These are phyloP conservation scores for Lasiodiplodia sp. DNA, from an alignment of 2,329 filamentous ascomycete species.

Conservation along the genomic window DNA sequence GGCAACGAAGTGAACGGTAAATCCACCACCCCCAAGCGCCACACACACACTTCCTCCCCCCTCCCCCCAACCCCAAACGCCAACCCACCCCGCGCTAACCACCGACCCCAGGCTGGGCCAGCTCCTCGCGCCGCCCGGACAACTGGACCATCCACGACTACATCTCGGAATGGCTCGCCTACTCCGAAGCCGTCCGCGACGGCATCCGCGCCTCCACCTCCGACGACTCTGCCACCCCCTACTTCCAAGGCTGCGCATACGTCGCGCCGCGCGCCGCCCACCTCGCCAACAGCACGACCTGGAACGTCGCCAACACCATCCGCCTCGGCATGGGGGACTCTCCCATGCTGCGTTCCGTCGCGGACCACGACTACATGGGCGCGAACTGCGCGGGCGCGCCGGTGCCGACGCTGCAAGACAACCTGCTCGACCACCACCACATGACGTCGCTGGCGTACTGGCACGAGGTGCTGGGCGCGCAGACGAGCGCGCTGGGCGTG, in stretches of 20 bases:
- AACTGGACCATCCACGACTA: conserved; percentile 3
- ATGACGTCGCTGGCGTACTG: background rate
- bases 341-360: background rate
- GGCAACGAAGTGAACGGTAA: conserved; percentile 38
- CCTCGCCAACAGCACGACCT: background rate
- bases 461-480: background rate
- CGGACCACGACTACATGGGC: conserved; percentile 13
- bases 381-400: background rate
- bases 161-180: background rate
- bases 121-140: background rate
- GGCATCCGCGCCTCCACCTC: background rate
- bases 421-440: conserved; percentile 12
- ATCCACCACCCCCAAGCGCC: background rate
- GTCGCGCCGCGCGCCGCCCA: background rate
- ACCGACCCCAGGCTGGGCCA: background rate
- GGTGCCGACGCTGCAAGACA: background rate
- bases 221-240: background rate
- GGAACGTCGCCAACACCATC: conserved; percentile 4
- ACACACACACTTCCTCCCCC: no score
- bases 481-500: background rate
- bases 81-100: no score
- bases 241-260: conserved; percentile 1
- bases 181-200: background rate
- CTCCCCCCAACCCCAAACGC: no score
- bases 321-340: background rate